Base-by-base conservation (phyloP, 2,329 filamentous ascomycete genomes). In the Clarireedia monteithiana region DNA sequence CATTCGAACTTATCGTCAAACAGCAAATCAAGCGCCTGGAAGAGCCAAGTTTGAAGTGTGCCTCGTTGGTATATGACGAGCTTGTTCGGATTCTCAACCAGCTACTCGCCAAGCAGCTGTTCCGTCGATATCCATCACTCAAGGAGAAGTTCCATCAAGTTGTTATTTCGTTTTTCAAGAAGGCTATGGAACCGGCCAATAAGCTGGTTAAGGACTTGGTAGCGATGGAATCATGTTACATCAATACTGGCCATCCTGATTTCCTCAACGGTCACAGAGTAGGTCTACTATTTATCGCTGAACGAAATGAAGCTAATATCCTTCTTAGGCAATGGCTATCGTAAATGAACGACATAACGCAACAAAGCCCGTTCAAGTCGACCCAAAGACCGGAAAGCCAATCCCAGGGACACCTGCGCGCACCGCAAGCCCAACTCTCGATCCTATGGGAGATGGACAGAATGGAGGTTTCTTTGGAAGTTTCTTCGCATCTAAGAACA, bases 401-500 rank as follows among this genome's bases (percentile, higher is more conserved):
- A 78, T 99, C 23, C 84, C 87, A 34, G 76, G 78, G 23, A 80
- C 81, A 2, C 90, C 90, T 2, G 85, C 78, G 51, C 85, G 91
- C 60, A 83, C 88, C 45, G 81, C 81, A 55, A 95, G 86, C 69
- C 94, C 90, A 6, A 87, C 85, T 40, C 75, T 69, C 49, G 83
- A 84, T 53, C 69, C 73, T 50, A 75, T 83, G 17, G 73, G 75
- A 24, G 74, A 73, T 38, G 74, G 73, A 59, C 71, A 72, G 53
- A 89, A 89, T 69, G 77, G 80, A 58, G 91, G 92, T 39, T 99
- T 99, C 81, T 99, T 99, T 67, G 94, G 94, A 64, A 95, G 89
- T 68, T 99, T 99, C 82, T 99, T 96, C 70, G 90, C 94, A 10
- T 91, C 89, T 69, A 99, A 97, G 83, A 99, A 97, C 77, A 99